Conservation (phyloP, 352 stramenopile genomes). For the Phytopythium boreale region DNA sequence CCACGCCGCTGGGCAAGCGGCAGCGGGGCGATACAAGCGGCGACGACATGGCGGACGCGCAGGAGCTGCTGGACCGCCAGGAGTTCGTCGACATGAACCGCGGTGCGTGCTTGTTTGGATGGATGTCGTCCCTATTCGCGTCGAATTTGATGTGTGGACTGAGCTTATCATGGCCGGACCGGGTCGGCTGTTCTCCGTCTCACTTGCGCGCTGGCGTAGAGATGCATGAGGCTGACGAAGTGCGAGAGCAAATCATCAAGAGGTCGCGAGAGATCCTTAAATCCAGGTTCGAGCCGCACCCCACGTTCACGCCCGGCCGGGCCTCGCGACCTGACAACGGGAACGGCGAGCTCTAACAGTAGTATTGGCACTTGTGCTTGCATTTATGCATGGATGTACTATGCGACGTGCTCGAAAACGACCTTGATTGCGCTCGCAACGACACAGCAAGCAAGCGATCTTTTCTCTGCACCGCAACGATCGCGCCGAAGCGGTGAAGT, state of each 20-base stretch:
- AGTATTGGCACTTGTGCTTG: not conserved
- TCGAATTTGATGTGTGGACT: no score
- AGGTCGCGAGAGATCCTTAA: constrained; percentile 94
- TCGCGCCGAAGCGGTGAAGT: constrained; percentile 40
- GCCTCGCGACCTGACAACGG: not conserved
- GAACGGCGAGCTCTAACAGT: not conserved
- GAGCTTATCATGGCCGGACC: not conserved
- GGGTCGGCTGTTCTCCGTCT: not conserved
- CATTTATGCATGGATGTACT: not conserved
- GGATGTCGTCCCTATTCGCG: not conserved
- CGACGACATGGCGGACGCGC: not conserved
- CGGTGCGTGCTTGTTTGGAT: constrained; percentile 11
- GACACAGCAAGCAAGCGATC: constrained; percentile 90
- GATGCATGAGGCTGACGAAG: constrained; percentile 91
- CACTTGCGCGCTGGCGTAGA: constrained; percentile 16
- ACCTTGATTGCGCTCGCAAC: not conserved
- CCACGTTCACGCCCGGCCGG: not conserved
- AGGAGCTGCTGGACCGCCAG: constrained; percentile 31
- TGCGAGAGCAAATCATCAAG: constrained; percentile 94
- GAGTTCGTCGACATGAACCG: constrained; percentile 57
- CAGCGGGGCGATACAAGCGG: not conserved
- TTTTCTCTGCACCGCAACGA: constrained; percentile 92
- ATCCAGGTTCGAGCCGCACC: constrained; percentile 41
- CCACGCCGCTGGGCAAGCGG: not conserved
- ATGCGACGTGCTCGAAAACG: not conserved